phyloP scores from a whole-genome alignment of 2,329 filamentous ascomycete genomes.

The Cylindrodendrum hubeiense region DNA sequence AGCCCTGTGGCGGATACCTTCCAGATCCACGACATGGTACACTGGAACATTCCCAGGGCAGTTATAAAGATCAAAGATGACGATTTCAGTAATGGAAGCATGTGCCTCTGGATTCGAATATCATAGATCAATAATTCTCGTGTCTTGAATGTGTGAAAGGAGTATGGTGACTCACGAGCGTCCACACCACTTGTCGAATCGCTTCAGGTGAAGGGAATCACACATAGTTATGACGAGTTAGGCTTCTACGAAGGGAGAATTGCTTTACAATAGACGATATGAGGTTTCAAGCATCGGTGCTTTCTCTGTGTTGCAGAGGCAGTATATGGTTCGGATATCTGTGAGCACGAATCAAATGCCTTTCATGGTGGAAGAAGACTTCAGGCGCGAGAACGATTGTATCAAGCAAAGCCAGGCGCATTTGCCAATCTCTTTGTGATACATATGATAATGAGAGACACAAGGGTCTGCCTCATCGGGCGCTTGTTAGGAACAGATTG shows the following conservation, averaged over 20 bases:
- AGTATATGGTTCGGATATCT: conserved; percentile 29
- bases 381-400: conserved; percentile 31
- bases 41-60: conserved; percentile 49
- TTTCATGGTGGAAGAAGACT: conserved; percentile 33
- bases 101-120: conserved; percentile 54
- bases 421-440: conserved; percentile 39
- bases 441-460: conserved; percentile 46
- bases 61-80: conserved; percentile 45
- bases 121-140: conserved; percentile 60
- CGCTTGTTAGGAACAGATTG: too few species aligned
- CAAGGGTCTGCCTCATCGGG: conserved; percentile 39
- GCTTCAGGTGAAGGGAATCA: conserved; percentile 50
- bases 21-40: conserved; percentile 49
- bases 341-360: conserved; percentile 32
- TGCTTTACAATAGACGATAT: conserved; percentile 41
- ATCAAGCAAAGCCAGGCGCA: conserved; percentile 39
- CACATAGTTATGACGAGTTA: conserved; percentile 47
- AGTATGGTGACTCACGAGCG: conserved; percentile 55
- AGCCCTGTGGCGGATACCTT: conserved; percentile 46
- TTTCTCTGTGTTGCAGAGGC: conserved; percentile 50
- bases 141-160: conserved; percentile 49
- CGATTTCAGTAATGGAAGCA: conserved; percentile 47
- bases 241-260: conserved; percentile 41
- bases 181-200: conserved; percentile 52
- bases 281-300: conserved; percentile 55